Conservation (phyloP, 2,329 filamentous ascomycete species). For the Aspergillus sp. region DNA sequence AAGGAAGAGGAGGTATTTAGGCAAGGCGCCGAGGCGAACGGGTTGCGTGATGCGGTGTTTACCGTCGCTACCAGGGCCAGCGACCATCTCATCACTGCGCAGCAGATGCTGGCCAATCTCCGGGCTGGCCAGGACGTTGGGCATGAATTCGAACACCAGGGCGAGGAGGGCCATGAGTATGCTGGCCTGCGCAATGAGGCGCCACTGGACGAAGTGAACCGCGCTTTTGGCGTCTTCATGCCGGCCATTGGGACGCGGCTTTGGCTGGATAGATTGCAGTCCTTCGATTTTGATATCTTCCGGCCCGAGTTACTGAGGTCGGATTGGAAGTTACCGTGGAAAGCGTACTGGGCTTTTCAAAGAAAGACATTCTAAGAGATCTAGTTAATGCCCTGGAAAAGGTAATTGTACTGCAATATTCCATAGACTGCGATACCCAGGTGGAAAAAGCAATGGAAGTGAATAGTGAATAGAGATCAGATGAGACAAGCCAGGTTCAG, state of each 20-base stretch:
- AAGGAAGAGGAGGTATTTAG: constrained; percentile 85
- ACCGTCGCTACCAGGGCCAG: constrained; percentile 85
- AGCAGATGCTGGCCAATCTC: constrained; percentile 80
- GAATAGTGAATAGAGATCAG: too few relatives aligned
- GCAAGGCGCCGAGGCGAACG: constrained; percentile 64
- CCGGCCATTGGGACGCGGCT: constrained; percentile 67
- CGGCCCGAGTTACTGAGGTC: constrained; percentile 51
- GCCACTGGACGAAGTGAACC: constrained; percentile 47
- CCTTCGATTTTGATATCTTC: constrained; percentile 75
- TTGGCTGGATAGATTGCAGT: constrained; percentile 70
- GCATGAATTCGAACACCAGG: constrained; percentile 81
- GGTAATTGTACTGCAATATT: too few relatives aligned
- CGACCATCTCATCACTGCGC: constrained; percentile 87
- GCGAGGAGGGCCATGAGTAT: constrained; percentile 60
- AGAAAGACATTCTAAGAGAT: constrained; percentile 42
- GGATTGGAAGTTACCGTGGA: constrained; percentile 83
- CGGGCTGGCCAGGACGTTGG: constrained; percentile 63
- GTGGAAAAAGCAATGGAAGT: too few relatives aligned
- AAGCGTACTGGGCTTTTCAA: constrained; percentile 53
- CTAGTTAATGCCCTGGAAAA: too few relatives aligned
- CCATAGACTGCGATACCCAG: too few relatives aligned
- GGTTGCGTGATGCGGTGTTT: constrained; percentile 83
- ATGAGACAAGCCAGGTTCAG: too few relatives aligned
- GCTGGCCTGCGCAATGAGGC: constrained; percentile 13
- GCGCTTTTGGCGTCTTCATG: constrained; percentile 69